phyloP scores from a whole-genome alignment of 441 rosid species.

The Manihot esculenta region DNA sequence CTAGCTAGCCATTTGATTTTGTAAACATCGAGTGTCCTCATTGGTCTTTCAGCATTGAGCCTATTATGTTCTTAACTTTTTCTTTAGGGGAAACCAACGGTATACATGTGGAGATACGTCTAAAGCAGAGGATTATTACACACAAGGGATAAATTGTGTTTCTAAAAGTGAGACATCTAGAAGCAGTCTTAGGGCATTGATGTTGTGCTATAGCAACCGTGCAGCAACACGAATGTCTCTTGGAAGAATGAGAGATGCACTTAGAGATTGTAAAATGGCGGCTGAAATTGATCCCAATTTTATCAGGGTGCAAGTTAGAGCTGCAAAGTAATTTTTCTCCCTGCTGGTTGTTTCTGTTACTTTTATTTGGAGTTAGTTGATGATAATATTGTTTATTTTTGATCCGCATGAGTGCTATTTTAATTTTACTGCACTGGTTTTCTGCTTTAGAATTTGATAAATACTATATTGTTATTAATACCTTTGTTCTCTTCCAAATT shows the following conservation, averaged over 20 bases:
- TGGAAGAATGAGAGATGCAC: slow-evolving; percentile 92
- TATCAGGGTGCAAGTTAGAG: slow-evolving; percentile 84
- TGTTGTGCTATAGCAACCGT: slow-evolving; percentile 97
- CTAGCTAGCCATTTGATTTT: slow-evolving; percentile 16
- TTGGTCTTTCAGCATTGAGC: slow-evolving; percentile 5
- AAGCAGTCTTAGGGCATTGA: slow-evolving; percentile 80
- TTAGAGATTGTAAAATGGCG: slow-evolving; percentile 81
- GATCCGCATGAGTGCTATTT: not conserved
- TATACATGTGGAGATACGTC: slow-evolving; percentile 68
- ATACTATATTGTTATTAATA: slow-evolving; percentile 20
- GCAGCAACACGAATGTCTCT: slow-evolving; percentile 87
- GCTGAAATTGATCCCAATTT: slow-evolving; percentile 79
- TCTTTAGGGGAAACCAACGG: slow-evolving; percentile 89
- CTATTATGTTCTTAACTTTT: slow-evolving; percentile 21
- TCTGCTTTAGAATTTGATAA: not conserved
- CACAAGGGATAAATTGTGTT: slow-evolving; percentile 73
- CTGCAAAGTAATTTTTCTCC: slow-evolving; percentile 62
- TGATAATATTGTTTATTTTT: not conserved
- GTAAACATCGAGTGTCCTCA: slow-evolving; percentile 3
- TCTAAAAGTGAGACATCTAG: slow-evolving; percentile 64
- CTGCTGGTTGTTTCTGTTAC: slow-evolving; percentile 21
- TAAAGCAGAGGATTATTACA: slow-evolving; percentile 88
- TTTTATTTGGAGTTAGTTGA: not conserved
- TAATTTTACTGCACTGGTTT: not conserved
- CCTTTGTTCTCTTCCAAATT: slow-evolving; percentile 5